Percentiles rank a stretch among this genome's conserved stretches.
phyloP scores from a whole-genome alignment of 1,139 yeast species.

The Yamadazyma diospyri region DNA sequence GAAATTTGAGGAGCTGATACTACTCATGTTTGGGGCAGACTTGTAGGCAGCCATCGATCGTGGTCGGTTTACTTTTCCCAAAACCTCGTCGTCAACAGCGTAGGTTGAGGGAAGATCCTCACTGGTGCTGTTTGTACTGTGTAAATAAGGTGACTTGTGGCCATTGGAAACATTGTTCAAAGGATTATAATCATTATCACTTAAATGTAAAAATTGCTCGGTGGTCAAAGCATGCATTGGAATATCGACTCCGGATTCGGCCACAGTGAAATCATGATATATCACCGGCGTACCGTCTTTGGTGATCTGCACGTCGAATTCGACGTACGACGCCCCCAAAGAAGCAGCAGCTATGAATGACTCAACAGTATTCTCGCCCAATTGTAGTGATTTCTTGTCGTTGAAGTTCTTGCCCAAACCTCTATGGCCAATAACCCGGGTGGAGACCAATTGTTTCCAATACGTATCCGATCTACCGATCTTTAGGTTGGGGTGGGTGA shows the following conservation, averaged over 20 bases:
- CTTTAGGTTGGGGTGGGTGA: constrained; percentile 67
- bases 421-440: constrained; percentile 94
- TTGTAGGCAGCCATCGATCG: constrained; percentile 40
- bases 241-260: constrained; percentile 93
- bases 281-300: constrained; percentile 90
- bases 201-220: constrained; percentile 81
- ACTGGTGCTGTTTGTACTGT: constrained; percentile 3
- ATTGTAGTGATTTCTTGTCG: constrained; percentile 72
- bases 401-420: constrained; percentile 81
- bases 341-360: constrained; percentile 97
- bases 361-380: constrained; percentile 95
- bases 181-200: constrained; percentile 21
- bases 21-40: constrained; percentile 24
- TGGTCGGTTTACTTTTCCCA: constrained; percentile 34
- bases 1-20: constrained; percentile 8
- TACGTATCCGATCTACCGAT: constrained; percentile 74
- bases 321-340: constrained; percentile 88
- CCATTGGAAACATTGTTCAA: not conserved
- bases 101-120: constrained; percentile 16
- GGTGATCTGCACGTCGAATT: constrained; percentile 96
- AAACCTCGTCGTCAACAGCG: constrained; percentile 38
- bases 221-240: constrained; percentile 92
- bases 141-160: constrained; percentile 3
- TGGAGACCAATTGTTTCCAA: constrained; percentile 87
- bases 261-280: constrained; percentile 92